A percentile compares a stretch with the other conserved stretches of the same genome.
Evolutionary conservation across 192 early-diverging fungal species (phyloP).

Genomic region (Lobosporangium transversale): DNA sequence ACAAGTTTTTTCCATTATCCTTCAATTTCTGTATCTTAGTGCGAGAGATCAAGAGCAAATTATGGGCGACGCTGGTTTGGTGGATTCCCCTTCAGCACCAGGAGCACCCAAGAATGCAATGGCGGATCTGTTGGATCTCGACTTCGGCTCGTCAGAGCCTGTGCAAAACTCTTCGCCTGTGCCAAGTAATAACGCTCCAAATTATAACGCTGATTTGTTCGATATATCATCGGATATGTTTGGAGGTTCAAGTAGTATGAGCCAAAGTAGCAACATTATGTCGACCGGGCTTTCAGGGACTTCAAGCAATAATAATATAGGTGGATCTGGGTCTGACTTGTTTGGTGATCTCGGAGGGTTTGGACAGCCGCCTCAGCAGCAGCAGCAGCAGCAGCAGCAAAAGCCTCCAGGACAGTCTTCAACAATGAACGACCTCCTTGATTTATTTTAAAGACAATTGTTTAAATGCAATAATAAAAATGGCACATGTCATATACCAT

Average conservation of each 20-base stretch:
- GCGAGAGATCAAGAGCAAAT: conserved; percentile 58
- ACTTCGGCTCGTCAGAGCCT: conserved; percentile 68
- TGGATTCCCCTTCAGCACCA: conserved; percentile 46
- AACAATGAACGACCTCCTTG: conserved; percentile 36
- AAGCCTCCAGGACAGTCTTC: conserved; percentile 19
- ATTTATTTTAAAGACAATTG: conserved; percentile 21
- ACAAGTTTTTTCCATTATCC: conserved; percentile 7
- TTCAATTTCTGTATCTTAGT: conserved; percentile 27
- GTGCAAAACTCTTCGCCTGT: conserved; percentile 17
- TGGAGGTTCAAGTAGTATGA: too few relatives aligned
- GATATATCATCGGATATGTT: conserved; percentile 54
- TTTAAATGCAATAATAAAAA: background rate
- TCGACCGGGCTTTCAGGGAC: too few relatives aligned
- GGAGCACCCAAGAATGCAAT: conserved; percentile 67
- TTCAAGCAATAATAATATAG: too few relatives aligned
- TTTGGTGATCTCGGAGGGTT: conserved; percentile 44
- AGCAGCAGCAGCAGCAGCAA: conserved; percentile 37
- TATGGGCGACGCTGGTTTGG: conserved; percentile 49
- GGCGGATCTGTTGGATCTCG: conserved; percentile 77
- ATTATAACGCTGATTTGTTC: conserved; percentile 45
- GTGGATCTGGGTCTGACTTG: background rate
- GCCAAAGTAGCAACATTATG: too few relatives aligned
- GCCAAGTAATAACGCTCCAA: conserved; percentile 12
- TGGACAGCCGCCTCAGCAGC: conserved; percentile 21
- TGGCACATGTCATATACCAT: background rate